Percentiles rank a stretch among this genome's conserved stretches.
Conservation (phyloP, 495 filamentous ascomycete species). For the Extremus antarcticus region DNA sequence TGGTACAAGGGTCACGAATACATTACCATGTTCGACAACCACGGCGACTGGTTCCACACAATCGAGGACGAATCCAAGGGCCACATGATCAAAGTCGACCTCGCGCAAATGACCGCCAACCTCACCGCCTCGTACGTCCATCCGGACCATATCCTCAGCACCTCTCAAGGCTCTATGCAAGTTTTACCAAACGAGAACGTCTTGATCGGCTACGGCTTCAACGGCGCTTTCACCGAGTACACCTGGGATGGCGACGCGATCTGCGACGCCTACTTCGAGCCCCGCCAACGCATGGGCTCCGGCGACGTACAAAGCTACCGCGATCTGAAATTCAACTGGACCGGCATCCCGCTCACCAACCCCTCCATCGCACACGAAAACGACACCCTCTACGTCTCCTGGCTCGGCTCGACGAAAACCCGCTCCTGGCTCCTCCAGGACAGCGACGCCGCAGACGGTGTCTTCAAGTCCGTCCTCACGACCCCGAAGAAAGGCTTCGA, state of each 20-base stretch:
- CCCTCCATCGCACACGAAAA: slow-evolving; percentile 14
- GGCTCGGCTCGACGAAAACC: slow-evolving; percentile 20
- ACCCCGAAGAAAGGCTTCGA: slow-evolving; percentile 21
- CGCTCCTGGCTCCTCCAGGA: slow-evolving; percentile 15
- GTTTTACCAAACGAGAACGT: slow-evolving; percentile 22
- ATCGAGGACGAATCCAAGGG: slow-evolving; percentile 6
- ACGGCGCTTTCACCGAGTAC: slow-evolving; percentile 20
- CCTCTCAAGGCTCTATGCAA: slow-evolving; percentile 23
- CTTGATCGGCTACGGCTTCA: slow-evolving; percentile 20
- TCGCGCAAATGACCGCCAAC: slow-evolving; percentile 18
- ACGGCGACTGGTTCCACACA: slow-evolving; percentile 11
- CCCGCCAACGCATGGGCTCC: slow-evolving; percentile 3
- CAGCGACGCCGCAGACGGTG: slow-evolving; percentile 4
- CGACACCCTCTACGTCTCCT: slow-evolving; percentile 16
- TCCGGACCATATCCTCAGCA: slow-evolving; percentile 12
- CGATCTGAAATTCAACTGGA: slow-evolving; percentile 25
- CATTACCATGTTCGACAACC: slow-evolving; percentile 27
- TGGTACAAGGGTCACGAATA: slow-evolving; percentile 15
- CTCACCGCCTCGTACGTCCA: slow-evolving; percentile 15
- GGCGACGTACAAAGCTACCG: slow-evolving; percentile 24
- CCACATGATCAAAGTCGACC: slow-evolving; percentile 16
- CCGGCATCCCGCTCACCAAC: slow-evolving; percentile 10
- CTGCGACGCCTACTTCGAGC: slow-evolving; percentile 21
- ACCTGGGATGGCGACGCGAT: slow-evolving; percentile 18
- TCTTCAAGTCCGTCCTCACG: slow-evolving; percentile 6